Evolutionary conservation across 1,139 yeast genomes (phyloP).

Genomic region (Suhomyces bolitotheri): DNA sequence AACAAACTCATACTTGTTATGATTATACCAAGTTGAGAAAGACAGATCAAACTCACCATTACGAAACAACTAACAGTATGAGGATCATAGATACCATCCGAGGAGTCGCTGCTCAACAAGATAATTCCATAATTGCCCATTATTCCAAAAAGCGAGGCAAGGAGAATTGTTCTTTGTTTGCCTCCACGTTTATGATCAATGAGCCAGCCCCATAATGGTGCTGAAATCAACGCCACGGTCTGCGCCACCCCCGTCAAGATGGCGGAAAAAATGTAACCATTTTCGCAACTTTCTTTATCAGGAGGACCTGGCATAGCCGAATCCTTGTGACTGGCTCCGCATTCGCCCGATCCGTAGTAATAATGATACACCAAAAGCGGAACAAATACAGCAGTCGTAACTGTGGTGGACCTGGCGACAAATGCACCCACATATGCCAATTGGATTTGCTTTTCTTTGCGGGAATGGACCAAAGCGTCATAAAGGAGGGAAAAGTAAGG

Average conservation of each 20-base stretch:
- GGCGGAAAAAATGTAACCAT: constrained; percentile 66
- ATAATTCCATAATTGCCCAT: constrained; percentile 38
- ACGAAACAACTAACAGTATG: constrained; percentile 34
- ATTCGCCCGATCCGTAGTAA: constrained; percentile 50
- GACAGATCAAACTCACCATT: constrained; percentile 36
- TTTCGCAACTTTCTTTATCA: constrained; percentile 50
- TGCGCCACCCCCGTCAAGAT: constrained; percentile 69
- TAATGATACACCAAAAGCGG: constrained; percentile 64
- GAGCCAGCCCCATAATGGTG: constrained; percentile 64
- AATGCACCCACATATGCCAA: constrained; percentile 64
- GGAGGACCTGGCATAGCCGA: constrained; percentile 17
- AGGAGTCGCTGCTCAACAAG: constrained; percentile 16
- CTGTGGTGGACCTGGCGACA: constrained; percentile 65
- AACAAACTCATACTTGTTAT: constrained; percentile 50
- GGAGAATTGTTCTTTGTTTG: constrained; percentile 25
- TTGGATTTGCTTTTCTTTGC: constrained; percentile 34
- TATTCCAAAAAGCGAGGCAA: constrained; percentile 36
- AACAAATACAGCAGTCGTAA: constrained; percentile 59
- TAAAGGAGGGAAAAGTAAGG: constrained; percentile 6
- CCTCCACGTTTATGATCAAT: constrained; percentile 49
- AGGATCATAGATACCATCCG: constrained; percentile 31
- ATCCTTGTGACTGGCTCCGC: constrained; percentile 30
- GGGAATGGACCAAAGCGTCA: constrained; percentile 9
- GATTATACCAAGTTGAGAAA: constrained; percentile 58
- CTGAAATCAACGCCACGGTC: constrained; percentile 53